Evolutionary conservation across 2,329 filamentous ascomycete species (phyloP), one percentile per base, ranked within the genome.

Genomic region (Blastomyces silverae): DNA sequence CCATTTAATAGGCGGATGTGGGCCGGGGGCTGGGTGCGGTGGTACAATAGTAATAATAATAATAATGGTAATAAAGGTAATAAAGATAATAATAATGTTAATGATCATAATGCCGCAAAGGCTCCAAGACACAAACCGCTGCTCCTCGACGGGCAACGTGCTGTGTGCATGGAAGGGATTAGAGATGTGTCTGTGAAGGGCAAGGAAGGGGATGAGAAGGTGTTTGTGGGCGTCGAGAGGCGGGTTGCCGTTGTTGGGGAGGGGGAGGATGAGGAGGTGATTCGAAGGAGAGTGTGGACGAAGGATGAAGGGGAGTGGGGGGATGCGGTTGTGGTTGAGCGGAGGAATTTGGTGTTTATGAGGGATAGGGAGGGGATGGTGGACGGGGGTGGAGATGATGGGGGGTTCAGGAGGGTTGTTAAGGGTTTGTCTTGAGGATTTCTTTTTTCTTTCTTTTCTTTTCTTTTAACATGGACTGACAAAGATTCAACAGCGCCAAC

Each of bases 1-100:
- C 86, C 87, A 0, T 96, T 90, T 74, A 82, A 82, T 61, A 84
- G 90, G 28, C 87, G 94, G 22, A 86, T 99, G 79, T 99, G 94
- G 94, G 91, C 90, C 17, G 92, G 92, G 42, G 94, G 93, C 0
- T 82, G 83, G 52, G 77, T 97, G 10, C 73, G 73, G 1, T 89
- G 90, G 69, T 66, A 74, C 42, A 39, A 48, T 15, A 28, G 15
- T 15, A 28, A 28, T 31, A 5, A 28, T 28, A 53, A 53, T 53
- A 1, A 53, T 53, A 48, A 10, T 22, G 2, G 10, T 28, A 28
- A 28, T 28, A 28, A n/a, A n/a, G n/a, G n/a, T n/a, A n/a, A n/a
- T n/a, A n/a, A n/a, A n/a, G n/a, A 28, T 31, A 5, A 28, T 28
- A 53, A 53, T 53, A 4, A 53, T 53, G 22, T 28, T 53, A 4